Percentiles rank a stretch among this genome's conserved stretches.
Conservation (phyloP, 73 alveolate genomes). For the Paraurostyla sp. region DNA sequence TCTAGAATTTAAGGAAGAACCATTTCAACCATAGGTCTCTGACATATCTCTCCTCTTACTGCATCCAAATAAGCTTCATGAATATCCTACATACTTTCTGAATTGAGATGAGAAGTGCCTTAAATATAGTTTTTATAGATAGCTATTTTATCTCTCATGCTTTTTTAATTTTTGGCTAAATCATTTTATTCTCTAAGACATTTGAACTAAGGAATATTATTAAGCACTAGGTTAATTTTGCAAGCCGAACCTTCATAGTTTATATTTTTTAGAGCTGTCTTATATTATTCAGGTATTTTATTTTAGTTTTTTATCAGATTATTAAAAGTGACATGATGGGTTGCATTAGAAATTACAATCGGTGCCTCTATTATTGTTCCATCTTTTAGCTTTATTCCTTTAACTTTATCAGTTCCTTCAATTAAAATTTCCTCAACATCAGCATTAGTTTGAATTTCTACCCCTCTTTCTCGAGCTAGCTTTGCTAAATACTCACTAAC, state of each 20-base stretch:
- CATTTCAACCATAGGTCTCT: conserved; percentile 79
- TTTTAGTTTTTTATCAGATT: conserved; percentile 59
- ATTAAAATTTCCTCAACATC: conserved; percentile 64
- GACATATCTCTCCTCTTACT: conserved; percentile 62
- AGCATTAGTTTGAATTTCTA: conserved; percentile 56
- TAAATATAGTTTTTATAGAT: conserved; percentile 55
- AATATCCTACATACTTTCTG: conserved; percentile 62
- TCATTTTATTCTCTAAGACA: conserved; percentile 66
- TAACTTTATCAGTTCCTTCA: conserved; percentile 31
- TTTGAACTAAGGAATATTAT: conserved; percentile 74
- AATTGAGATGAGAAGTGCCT: conserved; percentile 80
- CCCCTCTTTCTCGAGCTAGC: conserved; percentile 77
- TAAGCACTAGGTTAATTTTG: conserved; percentile 74
- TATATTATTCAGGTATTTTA: conserved; percentile 61
- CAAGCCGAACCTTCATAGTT: conserved; percentile 75
- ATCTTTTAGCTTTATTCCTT: conserved; percentile 67
- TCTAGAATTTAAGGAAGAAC: conserved; percentile 81
- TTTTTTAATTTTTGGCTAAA: conserved; percentile 11
- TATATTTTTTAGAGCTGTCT: conserved; percentile 63
- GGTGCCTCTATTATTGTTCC: conserved; percentile 61
- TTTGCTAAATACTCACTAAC: conserved; percentile 64
- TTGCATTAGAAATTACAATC: conserved; percentile 72
- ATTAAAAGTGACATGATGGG: conserved; percentile 78
- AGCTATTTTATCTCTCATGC: conserved; percentile 52
- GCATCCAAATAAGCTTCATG: conserved; percentile 76